These are phyloP conservation scores for Candida manassasensis DNA, from an alignment of 805 yeast species.

Conservation along the genomic window DNA sequence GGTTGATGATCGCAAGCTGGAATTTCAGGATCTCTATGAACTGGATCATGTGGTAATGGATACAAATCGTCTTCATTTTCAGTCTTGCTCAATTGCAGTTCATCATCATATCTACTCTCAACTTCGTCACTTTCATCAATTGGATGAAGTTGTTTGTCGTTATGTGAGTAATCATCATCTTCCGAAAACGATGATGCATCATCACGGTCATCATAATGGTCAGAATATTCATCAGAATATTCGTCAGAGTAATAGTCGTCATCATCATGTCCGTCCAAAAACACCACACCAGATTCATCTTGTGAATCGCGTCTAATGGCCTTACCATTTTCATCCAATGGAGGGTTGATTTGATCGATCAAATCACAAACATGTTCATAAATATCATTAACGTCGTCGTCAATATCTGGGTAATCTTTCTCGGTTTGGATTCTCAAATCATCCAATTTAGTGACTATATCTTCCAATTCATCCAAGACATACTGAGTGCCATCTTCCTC, in stretches of 20 bases:
- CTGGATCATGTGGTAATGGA: constrained; percentile 56
- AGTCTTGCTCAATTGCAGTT: constrained; percentile 10
- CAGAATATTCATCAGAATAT: constrained; percentile 3
- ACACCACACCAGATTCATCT: constrained; percentile 48
- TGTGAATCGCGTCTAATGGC: constrained; percentile 16
- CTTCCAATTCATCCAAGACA: constrained; percentile 13
- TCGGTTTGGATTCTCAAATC: constrained; percentile 12
- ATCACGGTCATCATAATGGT: constrained; percentile 3
- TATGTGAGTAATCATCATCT: constrained; percentile 5
- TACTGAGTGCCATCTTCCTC: constrained; percentile 9
- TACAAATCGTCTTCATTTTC: constrained; percentile 41
- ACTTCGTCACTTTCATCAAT: constrained; percentile 7
- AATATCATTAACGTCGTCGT: constrained; percentile 9
- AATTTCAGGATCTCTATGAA: constrained; percentile 56
- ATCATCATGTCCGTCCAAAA: constrained; percentile 20
- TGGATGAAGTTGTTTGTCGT: constrained; percentile 6
- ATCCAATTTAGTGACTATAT: constrained; percentile 19
- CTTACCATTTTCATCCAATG: constrained; percentile 6
- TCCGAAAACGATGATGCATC: constrained; percentile 2
- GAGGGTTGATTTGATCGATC: constrained; percentile 12
- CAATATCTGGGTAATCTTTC: constrained; percentile 7
- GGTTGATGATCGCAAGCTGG: constrained; percentile 61
- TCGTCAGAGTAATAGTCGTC: constrained; percentile 1
- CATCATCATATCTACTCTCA: constrained; percentile 1
- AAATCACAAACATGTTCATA: constrained; percentile 18